phyloP scores from a whole-genome alignment of 345 rosid genomes.

The Cochlearia excelsa region DNA sequence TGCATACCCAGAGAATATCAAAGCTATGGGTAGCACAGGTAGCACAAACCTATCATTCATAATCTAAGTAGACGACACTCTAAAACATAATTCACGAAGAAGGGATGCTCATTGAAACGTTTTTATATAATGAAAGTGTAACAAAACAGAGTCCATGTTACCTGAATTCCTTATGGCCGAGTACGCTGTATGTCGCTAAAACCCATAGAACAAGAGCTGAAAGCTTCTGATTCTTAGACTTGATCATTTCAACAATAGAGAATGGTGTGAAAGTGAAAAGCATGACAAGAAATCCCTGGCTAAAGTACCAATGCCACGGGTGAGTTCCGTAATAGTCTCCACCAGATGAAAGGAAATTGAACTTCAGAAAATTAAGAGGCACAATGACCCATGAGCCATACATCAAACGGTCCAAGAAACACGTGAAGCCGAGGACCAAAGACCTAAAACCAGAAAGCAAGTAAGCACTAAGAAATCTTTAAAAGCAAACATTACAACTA shows the following conservation, averaged over 20 bases:
- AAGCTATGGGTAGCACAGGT: slow-evolving; percentile 86
- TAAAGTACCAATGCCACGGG: slow-evolving; percentile 97
- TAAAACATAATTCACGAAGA: slow-evolving; percentile 26
- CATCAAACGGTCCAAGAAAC: slow-evolving; percentile 66
- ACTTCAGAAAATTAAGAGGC: slow-evolving; percentile 82
- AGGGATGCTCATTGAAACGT: slow-evolving; percentile 1
- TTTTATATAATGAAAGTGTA: not conserved
- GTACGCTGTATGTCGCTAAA: slow-evolving; percentile 62
- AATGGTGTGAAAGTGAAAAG: slow-evolving; percentile 79
- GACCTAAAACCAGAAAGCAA: slow-evolving; percentile 48
- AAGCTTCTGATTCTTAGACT: slow-evolving; percentile 61
- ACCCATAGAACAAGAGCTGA: slow-evolving; percentile 83
- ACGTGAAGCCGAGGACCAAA: slow-evolving; percentile 60
- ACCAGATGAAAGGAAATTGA: slow-evolving; percentile 94
- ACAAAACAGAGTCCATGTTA: slow-evolving; percentile 17
- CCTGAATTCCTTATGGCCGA: slow-evolving; percentile 98
- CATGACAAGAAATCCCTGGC: slow-evolving; percentile 88
- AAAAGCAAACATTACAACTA: not conserved
- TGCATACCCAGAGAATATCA: slow-evolving; percentile 81
- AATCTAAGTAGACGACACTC: slow-evolving; percentile 38
- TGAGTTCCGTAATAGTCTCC: slow-evolving; percentile 97
- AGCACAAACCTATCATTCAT: slow-evolving; percentile 74
- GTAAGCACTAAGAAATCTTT: slow-evolving; percentile 6
- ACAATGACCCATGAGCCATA: slow-evolving; percentile 86
- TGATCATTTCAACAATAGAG: slow-evolving; percentile 54